Base-by-base conservation (phyloP, 2,329 filamentous ascomycete species). In the Berkeleyomyces rouxiae region DNA sequence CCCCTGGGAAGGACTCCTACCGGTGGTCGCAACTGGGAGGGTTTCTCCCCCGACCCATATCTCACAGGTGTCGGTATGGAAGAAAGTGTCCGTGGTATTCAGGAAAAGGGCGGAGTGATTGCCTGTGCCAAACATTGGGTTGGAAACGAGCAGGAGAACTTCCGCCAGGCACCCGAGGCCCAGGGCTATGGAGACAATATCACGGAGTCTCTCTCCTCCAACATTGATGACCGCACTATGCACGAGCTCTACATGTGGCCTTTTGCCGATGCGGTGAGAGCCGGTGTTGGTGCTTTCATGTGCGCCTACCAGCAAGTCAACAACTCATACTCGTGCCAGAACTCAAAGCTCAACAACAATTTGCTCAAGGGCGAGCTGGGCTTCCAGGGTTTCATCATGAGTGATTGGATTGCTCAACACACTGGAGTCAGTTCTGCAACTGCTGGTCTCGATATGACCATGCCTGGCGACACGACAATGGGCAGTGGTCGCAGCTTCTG, bases 391-490 rank as follows among this genome's bases (percentile, higher is more conserved):
- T 64, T 53, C 58, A 58, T 92, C 63, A 83, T 88, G 81, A 83
- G 80, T n/a, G 88, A 95, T 71, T 93, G 88, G 86, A 76, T 81
- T 67, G 88, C 86, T 3, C 86, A 90, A 68, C 86, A 91, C 68
- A 77, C 82, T 3, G 86, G 86, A 66, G 83, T 81, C 4, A 76
- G 82, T 36, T 81, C 79, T 43, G 85, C 87, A 2, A 76, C 83
- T 44, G 86, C 87, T 31, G 89, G 88, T 46, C 76, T 93, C 33
- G 90, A 95, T 71, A 90, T 93, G 87, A 80, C 80, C n/a, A 93
- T 93, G 89, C 87, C 87, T 0, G 88, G 89, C 62, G 92, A 96
- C 70, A 87, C 87, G 1, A 67, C 74, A 23, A 95, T 96, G 75
- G 82, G 87, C 72, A 82, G 80, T 3, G 87, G 87, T 5, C 72